phyloP scores from a whole-genome alignment of 2,329 filamentous ascomycete species.

The Xylaria sp. region DNA sequence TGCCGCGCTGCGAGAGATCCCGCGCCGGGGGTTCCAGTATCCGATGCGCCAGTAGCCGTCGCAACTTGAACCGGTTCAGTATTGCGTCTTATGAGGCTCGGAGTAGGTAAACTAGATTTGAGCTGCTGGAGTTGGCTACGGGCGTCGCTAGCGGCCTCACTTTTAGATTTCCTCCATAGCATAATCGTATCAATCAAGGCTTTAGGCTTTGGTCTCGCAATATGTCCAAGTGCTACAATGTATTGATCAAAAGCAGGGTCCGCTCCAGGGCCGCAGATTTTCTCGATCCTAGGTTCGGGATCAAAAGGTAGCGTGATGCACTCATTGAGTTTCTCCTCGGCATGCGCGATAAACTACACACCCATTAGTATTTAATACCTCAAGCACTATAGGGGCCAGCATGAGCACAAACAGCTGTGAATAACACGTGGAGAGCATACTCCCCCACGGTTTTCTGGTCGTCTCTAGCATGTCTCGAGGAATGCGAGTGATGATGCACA shows the following conservation, averaged over 20 bases:
- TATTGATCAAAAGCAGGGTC: conserved; percentile 93
- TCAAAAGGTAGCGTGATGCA: conserved; percentile 82
- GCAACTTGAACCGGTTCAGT: conserved; percentile 69
- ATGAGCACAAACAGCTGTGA: conserved; percentile 74
- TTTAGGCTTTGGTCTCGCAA: conserved; percentile 92
- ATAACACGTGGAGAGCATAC: conserved; percentile 94
- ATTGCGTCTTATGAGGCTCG: conserved; percentile 69
- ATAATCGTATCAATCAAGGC: conserved; percentile 96
- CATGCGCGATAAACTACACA: conserved; percentile 82
- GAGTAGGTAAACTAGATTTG: conserved; percentile 48
- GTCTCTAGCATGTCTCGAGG: conserved; percentile 70
- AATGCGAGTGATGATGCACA: conserved; percentile 76
- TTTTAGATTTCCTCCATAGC: conserved; percentile 96
- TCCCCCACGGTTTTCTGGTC: conserved; percentile 95
- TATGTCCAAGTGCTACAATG: conserved; percentile 90
- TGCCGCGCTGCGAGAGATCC: conserved; percentile 59
- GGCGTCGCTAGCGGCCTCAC: conserved; percentile 80
- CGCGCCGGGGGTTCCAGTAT: conserved; percentile 43
- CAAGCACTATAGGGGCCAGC: neutral
- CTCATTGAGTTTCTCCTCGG: conserved; percentile 93
- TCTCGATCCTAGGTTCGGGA: conserved; percentile 82
- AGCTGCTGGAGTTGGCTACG: conserved; percentile 62
- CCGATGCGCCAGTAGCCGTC: conserved; percentile 40
- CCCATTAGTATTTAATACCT: conserved; percentile 40
- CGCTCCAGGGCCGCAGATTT: conserved; percentile 86